phyloP scores from a whole-genome alignment of 208 protist genomes.

The Jaenimonas drosophilae region DNA sequence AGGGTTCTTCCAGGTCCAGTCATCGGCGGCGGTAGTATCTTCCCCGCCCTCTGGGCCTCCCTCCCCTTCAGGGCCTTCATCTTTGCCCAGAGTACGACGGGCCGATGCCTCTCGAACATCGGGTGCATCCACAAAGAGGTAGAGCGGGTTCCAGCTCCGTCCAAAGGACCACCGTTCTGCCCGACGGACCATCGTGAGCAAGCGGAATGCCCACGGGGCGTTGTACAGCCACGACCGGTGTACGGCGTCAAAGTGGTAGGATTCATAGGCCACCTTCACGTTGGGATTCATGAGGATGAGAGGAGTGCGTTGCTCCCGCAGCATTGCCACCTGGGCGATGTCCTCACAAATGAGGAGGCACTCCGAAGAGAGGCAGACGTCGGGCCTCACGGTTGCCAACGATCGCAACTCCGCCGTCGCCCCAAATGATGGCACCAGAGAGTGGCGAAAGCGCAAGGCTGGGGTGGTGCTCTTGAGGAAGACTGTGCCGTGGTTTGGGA shows the following conservation, averaged over 20 bases:
- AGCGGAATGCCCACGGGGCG: neutral
- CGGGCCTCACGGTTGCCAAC: constrained; percentile 7
- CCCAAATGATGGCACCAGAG: constrained; percentile 43
- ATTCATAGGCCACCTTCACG: constrained; percentile 54
- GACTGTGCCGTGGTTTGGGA: too few relatives aligned
- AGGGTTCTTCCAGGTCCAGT: too few relatives aligned
- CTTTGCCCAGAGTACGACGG: too few relatives aligned
- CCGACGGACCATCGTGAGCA: neutral
- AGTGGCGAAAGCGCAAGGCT: constrained; percentile 44
- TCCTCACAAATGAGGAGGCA: constrained; percentile 62
- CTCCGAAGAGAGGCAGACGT: constrained; percentile 58
- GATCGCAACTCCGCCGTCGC: neutral
- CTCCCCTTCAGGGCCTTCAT: too few relatives aligned
- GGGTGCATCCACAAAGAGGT: too few relatives aligned
- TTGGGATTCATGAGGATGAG: constrained; percentile 67
- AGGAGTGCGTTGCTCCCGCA: constrained; percentile 24
- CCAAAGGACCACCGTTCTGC: neutral
- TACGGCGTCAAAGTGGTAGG: constrained; percentile 22
- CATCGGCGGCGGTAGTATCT: too few relatives aligned
- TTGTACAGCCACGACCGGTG: neutral
- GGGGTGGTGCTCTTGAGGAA: constrained; percentile 9
- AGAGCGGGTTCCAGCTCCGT: too few relatives aligned
- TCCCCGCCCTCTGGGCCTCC: too few relatives aligned
- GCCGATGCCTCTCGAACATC: too few relatives aligned
- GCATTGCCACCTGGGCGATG: constrained; percentile 33